Evolutionary conservation across 768 basidiomycete genomes (phyloP).

Genomic region (Gloeostereum incarnatum): DNA sequence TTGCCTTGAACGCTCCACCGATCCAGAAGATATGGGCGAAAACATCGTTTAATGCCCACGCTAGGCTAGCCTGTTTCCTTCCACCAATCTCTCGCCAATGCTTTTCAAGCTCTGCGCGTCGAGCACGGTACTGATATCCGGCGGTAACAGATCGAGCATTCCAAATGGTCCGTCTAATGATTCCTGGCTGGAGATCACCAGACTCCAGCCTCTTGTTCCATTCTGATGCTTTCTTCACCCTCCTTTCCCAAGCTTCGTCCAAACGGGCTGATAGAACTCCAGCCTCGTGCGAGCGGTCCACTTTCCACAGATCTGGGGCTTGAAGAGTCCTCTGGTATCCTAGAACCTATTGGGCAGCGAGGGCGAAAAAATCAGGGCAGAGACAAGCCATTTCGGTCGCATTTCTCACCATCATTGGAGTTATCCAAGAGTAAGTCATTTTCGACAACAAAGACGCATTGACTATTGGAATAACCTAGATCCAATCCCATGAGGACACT

Average conservation of each 20-base stretch:
- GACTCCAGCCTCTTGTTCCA: constrained; percentile 44
- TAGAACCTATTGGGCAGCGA: constrained; percentile 25
- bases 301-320: constrained; percentile 66
- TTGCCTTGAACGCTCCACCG: constrained; percentile 52
- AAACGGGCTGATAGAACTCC: constrained; percentile 41
- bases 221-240: constrained; percentile 37
- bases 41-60: constrained; percentile 53
- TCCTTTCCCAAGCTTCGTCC: constrained; percentile 42
- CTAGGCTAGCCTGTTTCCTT: constrained; percentile 38
- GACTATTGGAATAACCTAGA: constrained; percentile 53
- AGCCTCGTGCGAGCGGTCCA: constrained; percentile 42
- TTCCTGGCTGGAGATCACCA: constrained; percentile 33
- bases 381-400: neutral
- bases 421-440: constrained; percentile 61
- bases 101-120: constrained; percentile 21
- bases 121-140: constrained; percentile 16
- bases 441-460: constrained; percentile 48
- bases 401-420: constrained; percentile 38
- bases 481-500: no score
- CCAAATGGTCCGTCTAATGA: constrained; percentile 31
- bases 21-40: constrained; percentile 53
- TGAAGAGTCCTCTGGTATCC: constrained; percentile 70
- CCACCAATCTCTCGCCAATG: constrained; percentile 38
- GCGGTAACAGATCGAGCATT: constrained; percentile 18
- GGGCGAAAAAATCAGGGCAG: neutral